These are phyloP conservation scores for Groenewaldozyma sp. DNA, from an alignment of 1,139 yeast species.

Conservation along the genomic window DNA sequence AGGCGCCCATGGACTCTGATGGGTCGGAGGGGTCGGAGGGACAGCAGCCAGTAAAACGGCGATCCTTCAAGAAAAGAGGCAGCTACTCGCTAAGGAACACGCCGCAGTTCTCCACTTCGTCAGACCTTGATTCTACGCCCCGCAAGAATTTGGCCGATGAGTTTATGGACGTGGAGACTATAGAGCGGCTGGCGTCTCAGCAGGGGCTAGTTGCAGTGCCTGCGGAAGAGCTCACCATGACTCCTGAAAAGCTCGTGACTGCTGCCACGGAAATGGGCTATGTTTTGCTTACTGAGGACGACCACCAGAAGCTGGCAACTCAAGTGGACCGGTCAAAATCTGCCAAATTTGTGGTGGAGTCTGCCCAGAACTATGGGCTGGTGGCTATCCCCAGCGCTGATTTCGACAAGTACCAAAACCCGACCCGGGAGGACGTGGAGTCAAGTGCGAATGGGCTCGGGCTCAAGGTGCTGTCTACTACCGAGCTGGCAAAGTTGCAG, in stretches of 20 bases:
- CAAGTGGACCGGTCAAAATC: constrained; percentile 13
- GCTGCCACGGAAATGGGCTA: constrained; percentile 30
- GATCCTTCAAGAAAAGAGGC: constrained; percentile 12
- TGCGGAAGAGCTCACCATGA: constrained; percentile 33
- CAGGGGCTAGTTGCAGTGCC: constrained; percentile 45
- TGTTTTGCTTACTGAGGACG: constrained; percentile 20
- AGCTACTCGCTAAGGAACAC: constrained; percentile 10
- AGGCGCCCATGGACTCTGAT: neutral
- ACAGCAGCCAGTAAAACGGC: constrained; percentile 6
- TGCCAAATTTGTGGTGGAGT: constrained; percentile 23
- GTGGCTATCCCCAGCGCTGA: constrained; percentile 30
- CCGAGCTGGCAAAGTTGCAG: constrained; percentile 16
- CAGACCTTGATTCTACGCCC: constrained; percentile 4
- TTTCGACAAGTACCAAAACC: constrained; percentile 18
- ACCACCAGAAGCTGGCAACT: constrained; percentile 16
- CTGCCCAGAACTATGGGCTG: constrained; percentile 29
- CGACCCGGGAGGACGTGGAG: constrained; percentile 11
- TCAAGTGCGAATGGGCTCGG: constrained; percentile 22
- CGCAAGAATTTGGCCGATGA: constrained; percentile 20
- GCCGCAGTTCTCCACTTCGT: constrained; percentile 7
- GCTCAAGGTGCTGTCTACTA: constrained; percentile 24
- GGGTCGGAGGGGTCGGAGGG: neutral
- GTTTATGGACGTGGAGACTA: constrained; percentile 31
- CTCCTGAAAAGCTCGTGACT: constrained; percentile 26
- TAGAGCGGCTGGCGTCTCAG: constrained; percentile 42